Base-by-base conservation (phyloP, 441 rosid genomes). In the Kokia cookei region DNA sequence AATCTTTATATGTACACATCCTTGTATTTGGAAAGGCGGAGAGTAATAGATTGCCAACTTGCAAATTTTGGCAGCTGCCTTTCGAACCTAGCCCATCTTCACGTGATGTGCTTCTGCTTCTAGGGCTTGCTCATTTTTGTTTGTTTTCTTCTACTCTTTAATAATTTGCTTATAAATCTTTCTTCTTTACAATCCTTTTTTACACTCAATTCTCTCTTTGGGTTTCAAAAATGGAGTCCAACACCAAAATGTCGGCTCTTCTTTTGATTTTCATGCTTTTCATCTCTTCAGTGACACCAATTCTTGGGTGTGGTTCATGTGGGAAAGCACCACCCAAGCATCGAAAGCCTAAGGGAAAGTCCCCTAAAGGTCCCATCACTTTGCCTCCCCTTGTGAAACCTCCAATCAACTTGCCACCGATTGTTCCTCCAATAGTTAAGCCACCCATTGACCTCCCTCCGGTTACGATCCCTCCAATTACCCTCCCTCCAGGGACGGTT, bases 381-480 rank as follows among this genome's bases (percentile, higher is more conserved):
- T 7, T 35, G 22, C 66, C 66, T 62, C 66, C 64, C 17, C 14
- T 58, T 45, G 72, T 78, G n/a, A 73, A 73, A 15, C 54, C 54
- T 13, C 54, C 54, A 14, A 50, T 50, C 54, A 13, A 50, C 17
- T 50, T 50, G 54, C 54, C 54, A 50, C 54, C 54, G 5, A 19
- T 50, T 50, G 15, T 86, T 0, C 61, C 89, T n/a, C 66, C 78
- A 3, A 26, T 14, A 1, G 71, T 72, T 11, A 82, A 51, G 5
- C 86, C 85, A 84, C 93, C 91, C 0, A 83, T 89, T 57, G 85
- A 89, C 76, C 83, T 91, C 1, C 74, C 48, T 63, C 84, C 84
- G 0, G 67, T 61, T 1, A 64, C 81, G 0, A 29, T 75, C 3
- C 81, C 81, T 10, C 81, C 81, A 2, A 22, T 75, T 8, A 17